Conservation (phyloP, 257 asterid species). For the Solanum sitiens region DNA sequence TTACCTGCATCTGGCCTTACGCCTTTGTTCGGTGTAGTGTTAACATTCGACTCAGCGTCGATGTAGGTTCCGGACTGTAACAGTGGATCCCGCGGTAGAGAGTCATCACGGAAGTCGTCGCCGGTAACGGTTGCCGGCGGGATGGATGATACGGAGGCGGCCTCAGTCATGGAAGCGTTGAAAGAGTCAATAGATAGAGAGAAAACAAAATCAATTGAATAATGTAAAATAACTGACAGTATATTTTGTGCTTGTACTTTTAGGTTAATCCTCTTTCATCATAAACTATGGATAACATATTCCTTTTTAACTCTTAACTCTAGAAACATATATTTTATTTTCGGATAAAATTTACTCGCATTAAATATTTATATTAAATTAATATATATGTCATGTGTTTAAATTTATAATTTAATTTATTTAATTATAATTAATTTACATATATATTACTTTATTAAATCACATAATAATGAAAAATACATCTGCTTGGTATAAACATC, state of each 20-base stretch:
- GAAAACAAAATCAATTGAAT: background rate
- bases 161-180: conserved; percentile 2
- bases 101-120: background rate
- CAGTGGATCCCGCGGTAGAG: conserved; percentile 15
- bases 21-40: background rate
- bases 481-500: too few relatives aligned
- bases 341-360: too few relatives aligned
- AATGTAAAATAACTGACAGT: background rate
- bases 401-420: too few relatives aligned
- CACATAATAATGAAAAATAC: too few relatives aligned
- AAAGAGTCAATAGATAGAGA: background rate
- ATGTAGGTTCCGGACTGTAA: conserved; percentile 18
- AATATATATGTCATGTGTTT: too few relatives aligned
- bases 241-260: background rate
- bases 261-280: background rate
- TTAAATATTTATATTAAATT: too few relatives aligned
- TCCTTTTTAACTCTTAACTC: background rate
- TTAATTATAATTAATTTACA: too few relatives aligned
- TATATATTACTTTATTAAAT: too few relatives aligned
- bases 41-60: background rate
- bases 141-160: background rate
- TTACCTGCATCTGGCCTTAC: background rate
- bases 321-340: background rate
- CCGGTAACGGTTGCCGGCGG: background rate
- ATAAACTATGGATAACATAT: background rate